Evolutionary conservation across 2,329 filamentous ascomycete genomes (phyloP).

Genomic region (Fusarium graminum): DNA sequence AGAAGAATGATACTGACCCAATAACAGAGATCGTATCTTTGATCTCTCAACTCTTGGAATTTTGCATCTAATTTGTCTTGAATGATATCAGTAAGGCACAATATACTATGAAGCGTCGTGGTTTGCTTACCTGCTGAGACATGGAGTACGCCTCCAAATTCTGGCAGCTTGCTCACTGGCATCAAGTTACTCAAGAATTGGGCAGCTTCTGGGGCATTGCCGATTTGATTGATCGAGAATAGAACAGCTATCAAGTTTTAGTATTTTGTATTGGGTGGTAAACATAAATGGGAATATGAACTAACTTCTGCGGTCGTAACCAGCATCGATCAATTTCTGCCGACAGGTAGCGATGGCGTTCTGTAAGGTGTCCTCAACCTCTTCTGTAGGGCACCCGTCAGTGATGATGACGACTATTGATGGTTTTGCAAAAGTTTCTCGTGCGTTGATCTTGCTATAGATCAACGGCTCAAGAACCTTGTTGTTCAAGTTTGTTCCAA

Average conservation of each 20-base stretch:
- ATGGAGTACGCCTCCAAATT: not conserved
- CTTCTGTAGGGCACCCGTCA: not conserved
- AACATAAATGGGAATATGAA: not conserved
- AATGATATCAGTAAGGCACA: not conserved
- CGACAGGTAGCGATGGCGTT: not conserved
- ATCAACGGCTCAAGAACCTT: conserved; percentile 2
- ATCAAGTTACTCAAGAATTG: not conserved
- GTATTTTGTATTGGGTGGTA: rapidly evolving
- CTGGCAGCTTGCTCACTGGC: not conserved
- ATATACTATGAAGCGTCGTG: not conserved
- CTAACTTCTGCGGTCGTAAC: not conserved
- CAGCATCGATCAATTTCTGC: not conserved
- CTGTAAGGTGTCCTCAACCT: not conserved
- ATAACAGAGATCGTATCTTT: not conserved
- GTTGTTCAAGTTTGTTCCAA: conserved; percentile 1
- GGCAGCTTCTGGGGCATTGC: not conserved
- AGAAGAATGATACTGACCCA: not conserved
- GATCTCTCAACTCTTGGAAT: not conserved
- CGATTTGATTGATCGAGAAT: conserved; percentile 3
- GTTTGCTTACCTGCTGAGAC: not conserved
- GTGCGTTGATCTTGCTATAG: not conserved
- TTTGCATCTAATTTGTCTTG: not conserved
- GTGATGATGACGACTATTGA: conserved; percentile 1
- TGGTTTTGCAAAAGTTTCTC: not conserved
- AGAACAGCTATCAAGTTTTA: not conserved